Percentiles rank a stretch among this genome's conserved stretches.
phyloP scores from a whole-genome alignment of 2,329 filamentous ascomycete genomes.

The Alternaria tenuissima region DNA sequence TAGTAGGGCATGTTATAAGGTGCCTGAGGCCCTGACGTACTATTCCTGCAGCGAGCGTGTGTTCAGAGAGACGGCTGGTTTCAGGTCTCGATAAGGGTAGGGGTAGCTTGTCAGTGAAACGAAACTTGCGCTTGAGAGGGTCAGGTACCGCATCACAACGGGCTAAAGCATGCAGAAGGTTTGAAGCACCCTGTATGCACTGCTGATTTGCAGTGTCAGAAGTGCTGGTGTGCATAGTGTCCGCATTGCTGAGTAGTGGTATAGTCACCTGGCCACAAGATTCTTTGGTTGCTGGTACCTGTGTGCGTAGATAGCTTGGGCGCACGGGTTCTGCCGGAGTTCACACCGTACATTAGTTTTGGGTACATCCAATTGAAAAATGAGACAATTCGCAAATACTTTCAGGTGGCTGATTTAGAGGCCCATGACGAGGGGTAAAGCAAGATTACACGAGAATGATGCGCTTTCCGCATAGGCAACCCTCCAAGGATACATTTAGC shows the following conservation, averaged over 20 bases:
- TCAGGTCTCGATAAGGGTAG: too few species aligned
- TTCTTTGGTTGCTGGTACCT: not conserved
- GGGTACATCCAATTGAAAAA: not conserved
- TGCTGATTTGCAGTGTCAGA: slow-evolving; percentile 10
- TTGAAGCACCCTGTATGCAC: slow-evolving; percentile 9
- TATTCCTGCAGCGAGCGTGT: slow-evolving; percentile 2
- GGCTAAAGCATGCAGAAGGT: slow-evolving; percentile 20
- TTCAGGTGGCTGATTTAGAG: not conserved
- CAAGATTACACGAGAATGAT: not conserved
- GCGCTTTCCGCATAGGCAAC: not conserved
- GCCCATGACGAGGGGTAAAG: not conserved
- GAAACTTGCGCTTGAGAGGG: not conserved
- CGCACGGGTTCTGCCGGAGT: not conserved
- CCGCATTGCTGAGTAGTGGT: not conserved
- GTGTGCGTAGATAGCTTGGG: not conserved
- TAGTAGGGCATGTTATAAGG: slow-evolving; percentile 25
- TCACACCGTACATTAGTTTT: not conserved
- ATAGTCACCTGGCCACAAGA: not conserved
- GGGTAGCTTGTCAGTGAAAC: too few species aligned
- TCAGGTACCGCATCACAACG: slow-evolving; percentile 18
- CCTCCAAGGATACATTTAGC: not conserved
- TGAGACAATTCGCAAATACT: not conserved
- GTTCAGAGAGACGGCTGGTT: too few species aligned
- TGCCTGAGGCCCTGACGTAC: slow-evolving; percentile 2
- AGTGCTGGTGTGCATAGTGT: not conserved